Conservation (phyloP, 805 yeast genomes). For the Clavispora fructus region DNA sequence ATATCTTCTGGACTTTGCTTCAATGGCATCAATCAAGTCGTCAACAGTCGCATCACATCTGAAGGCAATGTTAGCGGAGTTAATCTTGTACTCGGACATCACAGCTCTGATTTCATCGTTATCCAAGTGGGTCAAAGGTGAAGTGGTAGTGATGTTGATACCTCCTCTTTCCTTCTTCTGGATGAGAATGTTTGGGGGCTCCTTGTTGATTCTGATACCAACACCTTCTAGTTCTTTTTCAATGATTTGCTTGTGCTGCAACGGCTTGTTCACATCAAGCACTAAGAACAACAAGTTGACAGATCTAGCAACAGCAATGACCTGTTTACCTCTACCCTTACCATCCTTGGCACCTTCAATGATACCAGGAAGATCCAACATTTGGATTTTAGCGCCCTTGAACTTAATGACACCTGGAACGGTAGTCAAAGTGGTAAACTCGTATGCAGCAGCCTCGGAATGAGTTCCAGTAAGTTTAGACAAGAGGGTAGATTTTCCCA, state of each 20-base stretch:
- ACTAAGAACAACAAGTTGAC: slow-evolving; percentile 91
- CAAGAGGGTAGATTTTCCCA: slow-evolving; percentile 81
- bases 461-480: slow-evolving; percentile 91
- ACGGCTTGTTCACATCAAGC: slow-evolving; percentile 92
- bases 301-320: slow-evolving; percentile 98
- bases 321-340: slow-evolving; percentile 91
- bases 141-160: slow-evolving; percentile 86
- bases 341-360: slow-evolving; percentile 91
- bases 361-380: slow-evolving; percentile 88
- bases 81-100: slow-evolving; percentile 89
- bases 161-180: slow-evolving; percentile 97
- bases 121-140: slow-evolving; percentile 85
- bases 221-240: slow-evolving; percentile 96
- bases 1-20: slow-evolving; percentile 84
- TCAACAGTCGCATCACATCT: slow-evolving; percentile 98
- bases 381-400: slow-evolving; percentile 96
- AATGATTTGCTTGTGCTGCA: slow-evolving; percentile 88
- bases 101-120: slow-evolving; percentile 94
- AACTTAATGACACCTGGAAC: slow-evolving; percentile 96
- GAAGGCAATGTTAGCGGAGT: slow-evolving; percentile 93
- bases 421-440: slow-evolving; percentile 94
- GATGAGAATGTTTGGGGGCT: slow-evolving; percentile 88
- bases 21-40: slow-evolving; percentile 90
- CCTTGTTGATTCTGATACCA: slow-evolving; percentile 88
- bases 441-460: slow-evolving; percentile 97